phyloP scores from a whole-genome alignment of 2,329 filamentous ascomycete genomes.

The Reticulascus tulasneorum region DNA sequence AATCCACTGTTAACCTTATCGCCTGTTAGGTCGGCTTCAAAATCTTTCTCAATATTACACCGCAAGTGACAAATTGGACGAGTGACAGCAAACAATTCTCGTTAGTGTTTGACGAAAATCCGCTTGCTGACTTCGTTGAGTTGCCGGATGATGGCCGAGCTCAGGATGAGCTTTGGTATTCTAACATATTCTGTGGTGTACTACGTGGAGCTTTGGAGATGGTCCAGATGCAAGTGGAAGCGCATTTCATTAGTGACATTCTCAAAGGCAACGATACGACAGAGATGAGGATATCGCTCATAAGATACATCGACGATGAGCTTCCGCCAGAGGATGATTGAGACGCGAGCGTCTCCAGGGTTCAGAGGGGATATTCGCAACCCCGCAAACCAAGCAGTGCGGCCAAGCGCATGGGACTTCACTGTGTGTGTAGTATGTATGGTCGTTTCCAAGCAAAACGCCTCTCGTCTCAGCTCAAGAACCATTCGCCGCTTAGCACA shows the following conservation, averaged over 20 bases:
- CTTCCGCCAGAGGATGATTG: slow-evolving; percentile 94
- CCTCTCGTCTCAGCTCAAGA: too few relatives aligned
- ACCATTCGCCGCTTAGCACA: too few relatives aligned
- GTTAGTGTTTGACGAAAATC: slow-evolving; percentile 94
- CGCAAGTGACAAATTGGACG: slow-evolving; percentile 91
- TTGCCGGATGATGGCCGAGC: slow-evolving; percentile 91
- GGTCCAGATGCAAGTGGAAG: slow-evolving; percentile 99
- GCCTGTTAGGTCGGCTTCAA: slow-evolving; percentile 83
- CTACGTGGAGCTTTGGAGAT: slow-evolving; percentile 90
- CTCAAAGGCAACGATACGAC: slow-evolving; percentile 92
- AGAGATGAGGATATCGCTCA: slow-evolving; percentile 89
- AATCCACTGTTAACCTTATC: slow-evolving; percentile 15
- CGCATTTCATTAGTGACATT: slow-evolving; percentile 92
- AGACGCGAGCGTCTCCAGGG: too few relatives aligned
- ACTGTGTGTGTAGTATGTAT: too few relatives aligned
- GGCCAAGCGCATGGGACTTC: too few relatives aligned
- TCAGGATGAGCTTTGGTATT: slow-evolving; percentile 97
- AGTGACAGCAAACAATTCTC: slow-evolving; percentile 96
- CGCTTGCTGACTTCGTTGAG: slow-evolving; percentile 94
- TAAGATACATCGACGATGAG: slow-evolving; percentile 96
- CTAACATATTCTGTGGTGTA: slow-evolving; percentile 93
- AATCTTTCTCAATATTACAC: slow-evolving; percentile 96
- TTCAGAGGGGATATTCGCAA: too few relatives aligned
- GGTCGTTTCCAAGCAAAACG: too few relatives aligned
- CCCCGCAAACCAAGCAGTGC: too few relatives aligned